Base-by-base conservation (phyloP, 106 monocot species). In the Dendrobium nobile region DNA sequence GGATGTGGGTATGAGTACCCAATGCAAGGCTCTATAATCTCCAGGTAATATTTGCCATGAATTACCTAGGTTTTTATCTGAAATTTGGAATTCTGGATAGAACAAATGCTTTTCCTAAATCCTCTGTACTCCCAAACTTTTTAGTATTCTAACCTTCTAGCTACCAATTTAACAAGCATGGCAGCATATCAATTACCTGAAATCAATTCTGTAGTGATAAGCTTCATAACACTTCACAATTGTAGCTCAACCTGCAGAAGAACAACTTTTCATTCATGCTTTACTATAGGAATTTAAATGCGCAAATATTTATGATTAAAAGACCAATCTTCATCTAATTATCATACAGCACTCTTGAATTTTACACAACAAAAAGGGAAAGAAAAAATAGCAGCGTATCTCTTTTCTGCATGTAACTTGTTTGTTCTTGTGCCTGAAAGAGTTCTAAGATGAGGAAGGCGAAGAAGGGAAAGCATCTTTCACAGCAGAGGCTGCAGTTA, bases 391-490 rank as follows among this genome's bases (percentile, higher is more conserved):
- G 51, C 51, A 51, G 33, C 40, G 19, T 41, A 20, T 75, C 16
- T 51, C 47, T 22, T 76, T 51, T 48, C 76, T 47, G 76, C 47
- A 27, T 26, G 7, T 51, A 48, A 48, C 47, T 48, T 51, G 27
- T 76, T 76, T 76, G 47, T 47, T 76, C 26, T 76, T 27, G 18
- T 76, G 48, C 26, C 42, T 27, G 76, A 48, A 48, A 76, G 48
- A 26, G 76, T 51, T 75, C 48, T 48, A 76, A 5, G 76, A 47
- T 17, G 76, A 47, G 13, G 87, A 86, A 0, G 88, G 77, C 8
- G 87, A 88, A 0, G 91, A 87, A 16, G 89, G 92, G 80, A 93
- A 88, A 5, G 75, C 93, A 44, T 93, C 92, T 83, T 93, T 90
- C 64, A 93, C 90, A 4, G 92, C 92, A 4, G 90, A 87, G 33